A percentile compares a stretch with the other conserved stretches of the same genome.
These are phyloP conservation scores for Boehmeria nivea DNA, from an alignment of 306 rosid genomes.

Conservation along the genomic window DNA sequence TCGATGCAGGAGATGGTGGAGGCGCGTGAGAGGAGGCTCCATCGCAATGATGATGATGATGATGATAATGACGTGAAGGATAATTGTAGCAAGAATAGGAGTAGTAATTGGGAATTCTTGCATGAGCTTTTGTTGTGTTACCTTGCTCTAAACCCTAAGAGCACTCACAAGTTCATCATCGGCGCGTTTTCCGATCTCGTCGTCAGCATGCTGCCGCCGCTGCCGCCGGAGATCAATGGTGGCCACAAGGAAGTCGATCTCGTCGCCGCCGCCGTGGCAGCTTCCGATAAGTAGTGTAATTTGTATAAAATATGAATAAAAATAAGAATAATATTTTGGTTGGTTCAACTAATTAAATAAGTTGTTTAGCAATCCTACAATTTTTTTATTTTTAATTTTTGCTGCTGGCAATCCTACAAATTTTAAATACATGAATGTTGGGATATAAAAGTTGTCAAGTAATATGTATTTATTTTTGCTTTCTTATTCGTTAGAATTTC, in stretches of 20 bases:
- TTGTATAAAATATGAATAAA: too few relatives aligned
- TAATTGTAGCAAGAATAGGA: not conserved
- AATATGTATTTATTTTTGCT: too few relatives aligned
- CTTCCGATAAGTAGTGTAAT: slow-evolving; percentile 9
- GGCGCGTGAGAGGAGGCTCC: slow-evolving; percentile 46
- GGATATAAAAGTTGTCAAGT: too few relatives aligned
- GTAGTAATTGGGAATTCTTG: slow-evolving; percentile 47
- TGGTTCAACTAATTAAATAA: too few relatives aligned
- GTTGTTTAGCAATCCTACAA: too few relatives aligned
- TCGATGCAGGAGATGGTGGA: slow-evolving; percentile 99
- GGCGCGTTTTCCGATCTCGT: slow-evolving; percentile 79
- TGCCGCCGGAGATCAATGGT: slow-evolving; percentile 3
- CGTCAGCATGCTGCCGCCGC: slow-evolving; percentile 47
- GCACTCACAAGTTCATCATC: slow-evolving; percentile 70
- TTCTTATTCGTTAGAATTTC: too few relatives aligned
- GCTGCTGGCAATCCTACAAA: too few relatives aligned
- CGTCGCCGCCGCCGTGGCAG: slow-evolving; percentile 17
- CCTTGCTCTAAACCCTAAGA: slow-evolving; percentile 72
- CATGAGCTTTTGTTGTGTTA: slow-evolving; percentile 82
- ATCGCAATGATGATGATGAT: too few relatives aligned
- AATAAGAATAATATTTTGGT: too few relatives aligned
- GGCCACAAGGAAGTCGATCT: slow-evolving; percentile 8
- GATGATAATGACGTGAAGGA: slow-evolving; percentile 27
- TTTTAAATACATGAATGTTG: too few relatives aligned
- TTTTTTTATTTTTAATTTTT: too few relatives aligned